A percentile compares a stretch with the other conserved stretches of the same genome.
These are phyloP conservation scores for slime mould (Dictyostelium discoideum) DNA, from an alignment of 78 protist genomes.

Conservation along the genomic window dicty_2.7 NC_007088.5:1812001-1812500, in stretches of 20 bases:
- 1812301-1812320: conserved; percentile 97
- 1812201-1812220: conserved; percentile 91
- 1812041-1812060: conserved; percentile 92
- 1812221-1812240: conserved; percentile 85
- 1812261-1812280: conserved; percentile 99
- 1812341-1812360: conserved; percentile 88
- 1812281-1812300: conserved; percentile 98
- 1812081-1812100: conserved; percentile 90
- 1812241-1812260: conserved; percentile 98
- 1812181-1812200: conserved; percentile 87
- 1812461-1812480: conserved; percentile 93
- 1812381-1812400: conserved; percentile 95
- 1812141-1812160: conserved; percentile 75
- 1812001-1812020: conserved; percentile 86
- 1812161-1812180: conserved; percentile 92
- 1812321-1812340: conserved; percentile 93
- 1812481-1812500: conserved; percentile 84
- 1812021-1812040: conserved; percentile 83
- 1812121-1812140: conserved; percentile 94
- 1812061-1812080: conserved; percentile 83
- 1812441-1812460: conserved; percentile 86
- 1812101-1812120: conserved; percentile 97
- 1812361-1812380: conserved; percentile 97
- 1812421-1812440: conserved; percentile 88
- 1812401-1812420: conserved; percentile 92